These are phyloP conservation scores for Sugiyamaella marilandica DNA, from an alignment of 805 yeast genomes.

Conservation along the genomic window DNA sequence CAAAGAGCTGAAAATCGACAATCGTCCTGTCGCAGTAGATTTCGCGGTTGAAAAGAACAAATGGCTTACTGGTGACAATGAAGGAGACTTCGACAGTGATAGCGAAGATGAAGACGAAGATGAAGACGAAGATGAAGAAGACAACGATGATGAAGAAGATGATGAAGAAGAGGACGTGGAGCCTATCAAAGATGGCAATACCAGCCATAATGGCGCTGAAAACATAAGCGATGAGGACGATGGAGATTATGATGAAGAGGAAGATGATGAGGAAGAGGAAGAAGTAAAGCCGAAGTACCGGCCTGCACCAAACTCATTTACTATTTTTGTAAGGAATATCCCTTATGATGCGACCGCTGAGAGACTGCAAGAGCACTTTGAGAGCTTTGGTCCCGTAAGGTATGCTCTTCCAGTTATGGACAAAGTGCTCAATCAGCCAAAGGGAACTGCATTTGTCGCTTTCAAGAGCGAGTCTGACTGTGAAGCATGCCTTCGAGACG, in stretches of 20 bases:
- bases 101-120: constrained; percentile 40
- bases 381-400: constrained; percentile 77
- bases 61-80: constrained; percentile 59
- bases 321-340: constrained; percentile 84
- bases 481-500: constrained; percentile 63
- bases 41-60: constrained; percentile 83
- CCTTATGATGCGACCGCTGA: constrained; percentile 93
- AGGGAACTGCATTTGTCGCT: constrained; percentile 94
- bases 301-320: constrained; percentile 35
- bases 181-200: constrained; percentile 12
- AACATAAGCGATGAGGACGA: constrained; percentile 25
- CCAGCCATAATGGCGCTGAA: constrained; percentile 28
- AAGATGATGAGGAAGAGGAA: constrained; percentile 33
- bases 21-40: constrained; percentile 90
- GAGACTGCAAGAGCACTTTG: constrained; percentile 69
- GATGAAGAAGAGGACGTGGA: constrained; percentile 40
- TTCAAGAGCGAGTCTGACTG: constrained; percentile 60
- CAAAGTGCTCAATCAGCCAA: constrained; percentile 76
- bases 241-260: constrained; percentile 36
- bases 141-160: constrained; percentile 36
- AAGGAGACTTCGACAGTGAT: constrained; percentile 34
- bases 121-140: constrained; percentile 37
- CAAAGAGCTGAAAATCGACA: constrained; percentile 74
- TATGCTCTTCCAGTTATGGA: constrained; percentile 94
- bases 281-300: constrained; percentile 28